These are phyloP conservation scores for Tillandsia leiboldiana DNA, from an alignment of 176 grass and related monocot species.

Conservation along the genomic window DNA sequence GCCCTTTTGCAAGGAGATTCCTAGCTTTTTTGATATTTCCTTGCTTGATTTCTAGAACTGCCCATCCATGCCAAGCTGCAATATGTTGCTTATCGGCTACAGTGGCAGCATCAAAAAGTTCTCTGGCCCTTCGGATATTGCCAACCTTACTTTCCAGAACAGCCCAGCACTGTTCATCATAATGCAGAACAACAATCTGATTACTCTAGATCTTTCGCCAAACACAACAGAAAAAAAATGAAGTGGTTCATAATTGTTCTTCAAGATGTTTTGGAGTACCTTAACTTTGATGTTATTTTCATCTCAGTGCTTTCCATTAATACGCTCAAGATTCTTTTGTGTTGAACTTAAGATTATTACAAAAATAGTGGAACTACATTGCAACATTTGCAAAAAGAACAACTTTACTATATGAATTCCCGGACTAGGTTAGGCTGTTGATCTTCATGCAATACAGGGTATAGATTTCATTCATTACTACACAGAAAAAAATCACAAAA, in stretches of 20 bases:
- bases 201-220: not conserved
- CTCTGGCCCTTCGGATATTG: conserved; percentile 75
- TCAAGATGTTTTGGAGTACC: not conserved
- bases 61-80: conserved; percentile 97
- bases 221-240: not conserved
- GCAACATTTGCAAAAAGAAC: too few relatives aligned
- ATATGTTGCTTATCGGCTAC: conserved; percentile 81
- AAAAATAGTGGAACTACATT: too few relatives aligned
- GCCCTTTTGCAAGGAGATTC: conserved; percentile 79
- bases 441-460: too few relatives aligned
- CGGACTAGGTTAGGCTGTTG: too few relatives aligned
- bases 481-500: too few relatives aligned
- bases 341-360: too few relatives aligned
- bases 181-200: conserved; percentile 13
- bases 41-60: conserved; percentile 92
- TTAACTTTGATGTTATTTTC: not conserved
- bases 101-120: conserved; percentile 91
- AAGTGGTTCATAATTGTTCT: not conserved
- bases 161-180: conserved; percentile 77
- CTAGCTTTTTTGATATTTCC: conserved; percentile 89
- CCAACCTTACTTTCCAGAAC: conserved; percentile 82
- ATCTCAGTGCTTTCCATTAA: not conserved
- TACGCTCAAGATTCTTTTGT: too few relatives aligned
- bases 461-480: too few relatives aligned
- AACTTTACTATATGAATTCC: too few relatives aligned